These are phyloP conservation scores for Austroboletus novae-zelandiae DNA, from an alignment of 1,284 basidiomycete genomes.

Conservation along the genomic window DNA sequence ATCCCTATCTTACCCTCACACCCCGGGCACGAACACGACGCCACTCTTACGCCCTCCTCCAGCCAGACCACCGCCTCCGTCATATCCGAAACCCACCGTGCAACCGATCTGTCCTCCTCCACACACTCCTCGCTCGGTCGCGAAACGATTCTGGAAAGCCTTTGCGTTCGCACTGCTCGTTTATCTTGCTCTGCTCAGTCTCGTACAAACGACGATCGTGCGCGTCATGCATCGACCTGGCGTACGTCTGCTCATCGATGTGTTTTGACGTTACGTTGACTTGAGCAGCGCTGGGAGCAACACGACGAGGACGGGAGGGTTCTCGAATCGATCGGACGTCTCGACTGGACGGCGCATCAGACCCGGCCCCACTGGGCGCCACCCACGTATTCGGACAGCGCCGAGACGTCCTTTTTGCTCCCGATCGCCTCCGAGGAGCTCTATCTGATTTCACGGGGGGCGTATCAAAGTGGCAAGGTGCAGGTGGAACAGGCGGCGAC, in stretches of 20 bases:
- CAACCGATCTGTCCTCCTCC: neutral
- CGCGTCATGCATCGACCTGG: neutral
- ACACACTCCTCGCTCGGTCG: slow-evolving; percentile 1
- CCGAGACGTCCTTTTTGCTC: slow-evolving; percentile 32
- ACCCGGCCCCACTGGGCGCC: slow-evolving; percentile 19
- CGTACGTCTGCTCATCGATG: neutral
- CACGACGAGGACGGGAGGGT: slow-evolving; percentile 13
- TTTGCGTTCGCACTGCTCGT: slow-evolving; percentile 19
- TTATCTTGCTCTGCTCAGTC: slow-evolving; percentile 15
- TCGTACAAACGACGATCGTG: neutral
- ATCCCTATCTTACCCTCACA: neutral
- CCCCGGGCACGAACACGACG: slow-evolving; percentile 8
- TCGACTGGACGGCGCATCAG: slow-evolving; percentile 16
- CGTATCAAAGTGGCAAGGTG: slow-evolving; percentile 28
- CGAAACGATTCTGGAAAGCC: slow-evolving; percentile 19
- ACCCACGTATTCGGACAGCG: slow-evolving; percentile 11
- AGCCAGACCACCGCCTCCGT: slow-evolving; percentile 10
- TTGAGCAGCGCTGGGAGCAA: too few relatives aligned
- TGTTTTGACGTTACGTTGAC: too few relatives aligned
- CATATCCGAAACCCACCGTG: slow-evolving; percentile 9
- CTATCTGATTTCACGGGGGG: slow-evolving; percentile 38
- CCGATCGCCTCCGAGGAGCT: slow-evolving; percentile 34
- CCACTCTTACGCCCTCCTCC: neutral
- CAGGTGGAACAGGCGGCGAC: slow-evolving; percentile 21
- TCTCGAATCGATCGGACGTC: slow-evolving; percentile 7